Percentiles rank a stretch among this genome's conserved stretches.
These are phyloP conservation scores for Jackrogersella multiformis DNA, from an alignment of 495 filamentous ascomycete genomes.

Conservation along the genomic window DNA sequence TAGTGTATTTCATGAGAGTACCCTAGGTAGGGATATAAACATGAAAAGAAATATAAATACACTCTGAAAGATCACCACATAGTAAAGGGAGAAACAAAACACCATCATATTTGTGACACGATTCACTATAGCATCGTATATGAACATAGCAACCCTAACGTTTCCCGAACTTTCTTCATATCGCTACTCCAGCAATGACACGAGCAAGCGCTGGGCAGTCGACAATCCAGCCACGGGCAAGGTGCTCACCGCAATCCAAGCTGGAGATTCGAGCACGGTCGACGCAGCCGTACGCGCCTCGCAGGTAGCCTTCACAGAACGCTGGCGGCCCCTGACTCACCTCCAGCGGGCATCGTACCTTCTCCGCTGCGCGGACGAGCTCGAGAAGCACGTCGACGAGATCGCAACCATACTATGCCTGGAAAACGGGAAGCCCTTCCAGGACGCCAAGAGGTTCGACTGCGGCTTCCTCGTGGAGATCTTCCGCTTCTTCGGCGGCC, in stretches of 20 bases:
- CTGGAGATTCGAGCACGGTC: slow-evolving; percentile 11
- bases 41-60: neutral
- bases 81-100: neutral
- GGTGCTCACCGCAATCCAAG: slow-evolving; percentile 18
- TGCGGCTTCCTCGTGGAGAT: slow-evolving; percentile 6
- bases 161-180: slow-evolving; percentile 12
- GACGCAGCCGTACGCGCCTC: slow-evolving; percentile 22
- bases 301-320: slow-evolving; percentile 14
- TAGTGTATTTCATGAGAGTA: neutral
- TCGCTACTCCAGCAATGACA: slow-evolving; percentile 12
- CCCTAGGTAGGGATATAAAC: too few relatives aligned
- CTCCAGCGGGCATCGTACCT: slow-evolving; percentile 13
- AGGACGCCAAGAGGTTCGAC: slow-evolving; percentile 17
- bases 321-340: slow-evolving; percentile 16
- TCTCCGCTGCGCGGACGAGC: slow-evolving; percentile 20
- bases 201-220: slow-evolving; percentile 14
- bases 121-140: neutral
- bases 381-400: slow-evolving; percentile 19
- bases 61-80: neutral
- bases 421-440: slow-evolving; percentile 16
- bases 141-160: neutral
- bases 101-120: neutral
- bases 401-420: slow-evolving; percentile 6
- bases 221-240: slow-evolving; percentile 21
- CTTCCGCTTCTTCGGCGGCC: slow-evolving; percentile 8